A percentile compares a stretch with the other conserved stretches of the same genome.
Evolutionary conservation across 2,329 filamentous ascomycete species (phyloP).

Genomic region (Pseudogymnoascus sp.): DNA sequence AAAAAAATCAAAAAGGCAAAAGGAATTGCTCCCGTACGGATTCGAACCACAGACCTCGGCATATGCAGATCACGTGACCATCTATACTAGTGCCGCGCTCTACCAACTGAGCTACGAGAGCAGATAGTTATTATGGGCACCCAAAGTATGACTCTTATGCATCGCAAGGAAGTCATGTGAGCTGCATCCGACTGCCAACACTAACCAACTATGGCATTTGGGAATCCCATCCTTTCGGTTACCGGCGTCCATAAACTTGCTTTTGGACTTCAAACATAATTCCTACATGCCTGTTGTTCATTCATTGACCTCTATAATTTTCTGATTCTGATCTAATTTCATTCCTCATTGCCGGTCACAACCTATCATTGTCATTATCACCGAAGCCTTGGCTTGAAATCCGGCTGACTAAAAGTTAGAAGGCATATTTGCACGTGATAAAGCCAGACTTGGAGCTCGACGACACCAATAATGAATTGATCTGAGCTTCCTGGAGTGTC

Average conservation of each 20-base stretch:
- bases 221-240: neutral
- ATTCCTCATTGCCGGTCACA: neutral
- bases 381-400: neutral
- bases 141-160: neutral
- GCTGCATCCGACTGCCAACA: too few species aligned
- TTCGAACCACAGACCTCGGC: neutral
- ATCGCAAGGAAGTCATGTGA: too few species aligned
- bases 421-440: neutral
- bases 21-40: neutral
- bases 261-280: neutral
- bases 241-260: neutral
- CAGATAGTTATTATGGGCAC: neutral
- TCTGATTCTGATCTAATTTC: neutral
- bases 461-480: neutral
- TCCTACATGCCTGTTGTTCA: neutral
- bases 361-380: neutral
- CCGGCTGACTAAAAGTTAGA: neutral
- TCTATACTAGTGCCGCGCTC: slow-evolving; percentile 6
- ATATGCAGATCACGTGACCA: neutral
- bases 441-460: neutral
- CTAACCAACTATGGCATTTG: neutral
- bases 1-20: neutral
- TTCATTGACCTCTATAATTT: neutral
- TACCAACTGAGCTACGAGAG: slow-evolving; percentile 14
- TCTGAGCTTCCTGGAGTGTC: neutral